A percentile compares a stretch with the other conserved stretches of the same genome.
phyloP scores from a whole-genome alignment of 768 basidiomycete genomes.

The Fomitopsis serialis region DNA sequence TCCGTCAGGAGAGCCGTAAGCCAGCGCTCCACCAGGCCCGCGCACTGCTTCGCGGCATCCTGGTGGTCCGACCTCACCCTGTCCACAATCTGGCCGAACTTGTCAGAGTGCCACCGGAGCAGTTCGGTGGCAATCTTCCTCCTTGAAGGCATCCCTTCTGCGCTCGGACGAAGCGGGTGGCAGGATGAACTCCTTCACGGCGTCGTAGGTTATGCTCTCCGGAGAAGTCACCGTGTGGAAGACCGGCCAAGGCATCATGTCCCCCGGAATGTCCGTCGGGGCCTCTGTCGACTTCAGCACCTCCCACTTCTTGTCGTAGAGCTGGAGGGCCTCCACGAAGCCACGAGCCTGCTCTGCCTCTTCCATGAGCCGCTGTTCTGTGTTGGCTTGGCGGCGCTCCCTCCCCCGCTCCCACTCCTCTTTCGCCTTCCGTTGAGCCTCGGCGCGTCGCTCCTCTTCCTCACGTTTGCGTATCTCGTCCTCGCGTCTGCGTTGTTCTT shows the following conservation, averaged over 20 bases:
- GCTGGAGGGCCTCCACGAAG: not conserved
- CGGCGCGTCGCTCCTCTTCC: not conserved
- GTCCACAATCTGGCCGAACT: slow-evolving; percentile 30
- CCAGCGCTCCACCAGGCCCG: not conserved
- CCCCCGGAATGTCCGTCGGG: slow-evolving; percentile 18
- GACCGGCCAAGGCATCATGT: slow-evolving; percentile 39
- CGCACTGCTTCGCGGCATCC: not conserved
- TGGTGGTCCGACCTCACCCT: not conserved
- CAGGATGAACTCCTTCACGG: slow-evolving; percentile 36
- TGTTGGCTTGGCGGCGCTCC: slow-evolving; percentile 4
- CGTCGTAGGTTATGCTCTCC: slow-evolving; percentile 30
- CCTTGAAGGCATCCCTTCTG: slow-evolving; percentile 26
- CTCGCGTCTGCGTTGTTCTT: not conserved
- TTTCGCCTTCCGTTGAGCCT: not conserved
- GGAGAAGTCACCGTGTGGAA: slow-evolving; percentile 18
- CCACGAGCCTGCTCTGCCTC: not conserved
- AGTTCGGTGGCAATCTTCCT: slow-evolving; percentile 40
- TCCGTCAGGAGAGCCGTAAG: not conserved
- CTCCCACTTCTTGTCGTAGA: slow-evolving; percentile 12
- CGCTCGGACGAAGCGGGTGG: slow-evolving; percentile 26
- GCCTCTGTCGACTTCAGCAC: slow-evolving; percentile 11
- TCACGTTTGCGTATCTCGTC: not conserved
- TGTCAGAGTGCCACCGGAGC: slow-evolving; percentile 53
- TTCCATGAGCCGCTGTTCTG: not conserved
- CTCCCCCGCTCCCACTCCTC: slow-evolving; percentile 2